Evolutionary conservation across 176 grass and related monocot genomes (phyloP), one percentile per base, ranked within the genome.

Genomic region (Bonia amplexicaulis): DNA sequence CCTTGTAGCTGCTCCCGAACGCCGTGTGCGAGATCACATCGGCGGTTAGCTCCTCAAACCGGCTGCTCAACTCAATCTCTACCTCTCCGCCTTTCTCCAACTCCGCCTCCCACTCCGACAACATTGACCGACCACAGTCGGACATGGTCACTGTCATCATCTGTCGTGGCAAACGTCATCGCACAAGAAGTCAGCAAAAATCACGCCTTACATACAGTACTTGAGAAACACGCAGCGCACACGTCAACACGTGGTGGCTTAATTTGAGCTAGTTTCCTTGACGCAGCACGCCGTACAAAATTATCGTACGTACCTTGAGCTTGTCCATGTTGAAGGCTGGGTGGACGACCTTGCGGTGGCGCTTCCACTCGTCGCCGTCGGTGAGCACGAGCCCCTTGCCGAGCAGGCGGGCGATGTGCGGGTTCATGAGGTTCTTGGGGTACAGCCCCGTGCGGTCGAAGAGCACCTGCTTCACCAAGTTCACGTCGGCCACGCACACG

Each of bases 301-400:
- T 20, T 23, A 23, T 11, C 3, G 0, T 23, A 27, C 9, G 59
- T n/a, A 82, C 88, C 91, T 95, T 95, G 86, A 95, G 67, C 68
- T 90, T 90, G 69, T 93, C 91, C 82, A 90, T 90, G 67, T 71
- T 46, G 88, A 93, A 93, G 0, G 86, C 93, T 0, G 88, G 93
- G 80, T 88, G 74, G 16, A 95, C 76, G 12, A 90, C 88, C 57
- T 79, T 90, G 3, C 76, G 83, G 78, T 95, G 93, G 51, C 91
- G 88, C 60, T 82, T 83, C 93, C 93, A 96, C 3, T 93, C 88
- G 1, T 90, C 74, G 39, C 91, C 91, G 63, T 93, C 59, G 9
- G 49, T 78, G 59, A 91, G 26, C 0, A 83, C n/a, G 77, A 96
- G 77, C 2, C 81, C 93, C 67, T 87, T 89, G n/a, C 93, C 93